These are phyloP conservation scores for Vigna angularis DNA, from an alignment of 306 rosid species.

Conservation along the genomic window DNA sequence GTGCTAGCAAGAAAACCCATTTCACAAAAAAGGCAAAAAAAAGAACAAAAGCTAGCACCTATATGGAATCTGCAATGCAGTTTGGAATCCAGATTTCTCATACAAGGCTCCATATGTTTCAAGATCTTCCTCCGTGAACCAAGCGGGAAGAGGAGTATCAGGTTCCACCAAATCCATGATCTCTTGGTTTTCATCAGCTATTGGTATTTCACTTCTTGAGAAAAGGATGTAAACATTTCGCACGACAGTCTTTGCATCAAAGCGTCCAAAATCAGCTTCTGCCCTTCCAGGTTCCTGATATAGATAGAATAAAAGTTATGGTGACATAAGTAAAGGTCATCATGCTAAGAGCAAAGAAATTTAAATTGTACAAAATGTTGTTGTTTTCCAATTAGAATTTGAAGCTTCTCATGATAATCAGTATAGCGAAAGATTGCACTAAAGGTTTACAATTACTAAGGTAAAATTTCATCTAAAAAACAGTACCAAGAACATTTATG, in stretches of 20 bases:
- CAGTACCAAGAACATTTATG: background rate
- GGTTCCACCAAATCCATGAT: slow-evolving; percentile 86
- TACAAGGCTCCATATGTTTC: slow-evolving; percentile 65
- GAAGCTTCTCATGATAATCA: background rate
- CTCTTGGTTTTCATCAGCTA: slow-evolving; percentile 78
- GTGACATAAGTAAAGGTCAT: background rate
- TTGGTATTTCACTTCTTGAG: slow-evolving; percentile 75
- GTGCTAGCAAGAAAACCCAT: background rate
- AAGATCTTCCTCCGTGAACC: slow-evolving; percentile 85
- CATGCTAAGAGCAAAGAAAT: background rate
- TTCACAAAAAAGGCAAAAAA: background rate
- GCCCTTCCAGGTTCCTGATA: slow-evolving; percentile 81
- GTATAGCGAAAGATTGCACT: background rate
- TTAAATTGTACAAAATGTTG: background rate
- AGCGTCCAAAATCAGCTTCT: slow-evolving; percentile 86
- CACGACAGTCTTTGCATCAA: slow-evolving; percentile 71
- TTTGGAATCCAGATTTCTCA: slow-evolving; percentile 79
- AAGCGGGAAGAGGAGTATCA: slow-evolving; percentile 75
- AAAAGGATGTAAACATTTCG: slow-evolving; percentile 77
- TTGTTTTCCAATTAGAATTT: background rate
- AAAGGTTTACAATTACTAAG: background rate
- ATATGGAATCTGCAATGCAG: slow-evolving; percentile 78
- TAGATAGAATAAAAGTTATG: slow-evolving; percentile 25
- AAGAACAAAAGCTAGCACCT: slow-evolving; percentile 55
- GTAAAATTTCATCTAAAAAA: background rate